phyloP scores from a whole-genome alignment of 176 grass and related monocot species.

The Elymus sibiricus region DNA sequence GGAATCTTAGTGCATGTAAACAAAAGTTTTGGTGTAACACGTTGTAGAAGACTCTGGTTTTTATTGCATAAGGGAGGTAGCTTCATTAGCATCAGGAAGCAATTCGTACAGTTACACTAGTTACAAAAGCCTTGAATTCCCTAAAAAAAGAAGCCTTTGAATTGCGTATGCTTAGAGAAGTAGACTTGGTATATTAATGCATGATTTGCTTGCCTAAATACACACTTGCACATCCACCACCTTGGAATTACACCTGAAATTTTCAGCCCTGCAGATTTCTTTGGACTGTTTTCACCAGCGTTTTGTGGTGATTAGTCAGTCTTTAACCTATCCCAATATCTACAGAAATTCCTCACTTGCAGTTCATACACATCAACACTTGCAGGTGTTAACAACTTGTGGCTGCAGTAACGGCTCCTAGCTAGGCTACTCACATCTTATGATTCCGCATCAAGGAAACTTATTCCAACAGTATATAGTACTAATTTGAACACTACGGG shows the following conservation, averaged over 20 bases:
- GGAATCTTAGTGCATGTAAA: not conserved
- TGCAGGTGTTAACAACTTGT: not conserved
- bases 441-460: not conserved
- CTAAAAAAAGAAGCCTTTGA: too few relatives aligned
- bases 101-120: too few relatives aligned
- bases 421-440: not conserved
- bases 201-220: not conserved
- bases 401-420: not conserved
- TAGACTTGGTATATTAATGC: too few relatives aligned
- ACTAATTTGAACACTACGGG: too few relatives aligned
- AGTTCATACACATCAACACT: not conserved
- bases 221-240: not conserved
- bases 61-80: too few relatives aligned
- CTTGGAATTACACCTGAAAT: too few relatives aligned
- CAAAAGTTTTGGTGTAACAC: not conserved
- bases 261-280: not conserved
- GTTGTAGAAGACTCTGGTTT: too few relatives aligned
- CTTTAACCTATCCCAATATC: not conserved
- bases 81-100: too few relatives aligned
- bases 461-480: not conserved
- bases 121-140: too few relatives aligned
- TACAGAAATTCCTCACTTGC: not conserved
- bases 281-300: not conserved
- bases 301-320: not conserved
- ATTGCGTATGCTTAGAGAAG: too few relatives aligned